These are phyloP conservation scores for Erodium trifolium DNA, from an alignment of 441 rosid genomes.

Conservation along the genomic window DNA sequence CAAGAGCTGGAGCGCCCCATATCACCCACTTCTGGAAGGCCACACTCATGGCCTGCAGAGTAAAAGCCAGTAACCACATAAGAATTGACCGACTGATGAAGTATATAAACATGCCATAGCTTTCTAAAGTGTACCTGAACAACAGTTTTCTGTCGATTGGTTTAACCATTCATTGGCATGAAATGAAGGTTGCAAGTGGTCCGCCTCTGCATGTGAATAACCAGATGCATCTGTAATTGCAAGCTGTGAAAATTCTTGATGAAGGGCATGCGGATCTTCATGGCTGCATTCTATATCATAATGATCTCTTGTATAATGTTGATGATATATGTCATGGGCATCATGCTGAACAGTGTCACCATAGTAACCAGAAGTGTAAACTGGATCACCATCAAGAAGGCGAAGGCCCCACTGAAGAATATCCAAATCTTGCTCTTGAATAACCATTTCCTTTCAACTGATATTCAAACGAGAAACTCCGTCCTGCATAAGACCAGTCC, in stretches of 20 bases:
- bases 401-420: constrained; percentile 38
- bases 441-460: constrained; percentile 24
- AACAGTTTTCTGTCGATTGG: constrained; percentile 28
- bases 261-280: constrained; percentile 52
- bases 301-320: constrained; percentile 33
- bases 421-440: constrained; percentile 49
- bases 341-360: constrained; percentile 35
- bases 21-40: too few relatives aligned
- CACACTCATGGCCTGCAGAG: constrained; percentile 20
- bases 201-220: constrained; percentile 30
- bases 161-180: constrained; percentile 33
- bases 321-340: constrained; percentile 21
- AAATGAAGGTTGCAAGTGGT: constrained; percentile 19
- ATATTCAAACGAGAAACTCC: constrained; percentile 9
- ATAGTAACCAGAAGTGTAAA: constrained; percentile 32
- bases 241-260: constrained; percentile 58
- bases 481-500: too few relatives aligned
- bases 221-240: constrained; percentile 37
- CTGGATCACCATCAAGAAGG: constrained; percentile 37
- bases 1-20: too few relatives aligned
- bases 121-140: constrained; percentile 33
- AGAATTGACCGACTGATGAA: background rate
- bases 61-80: constrained; percentile 16
- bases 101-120: background rate
- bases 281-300: constrained; percentile 31